Percentiles rank a stretch among this genome's conserved stretches.
Conservation (phyloP, 139 green algal genomes). For the Picochlorum costavermella region DNA sequence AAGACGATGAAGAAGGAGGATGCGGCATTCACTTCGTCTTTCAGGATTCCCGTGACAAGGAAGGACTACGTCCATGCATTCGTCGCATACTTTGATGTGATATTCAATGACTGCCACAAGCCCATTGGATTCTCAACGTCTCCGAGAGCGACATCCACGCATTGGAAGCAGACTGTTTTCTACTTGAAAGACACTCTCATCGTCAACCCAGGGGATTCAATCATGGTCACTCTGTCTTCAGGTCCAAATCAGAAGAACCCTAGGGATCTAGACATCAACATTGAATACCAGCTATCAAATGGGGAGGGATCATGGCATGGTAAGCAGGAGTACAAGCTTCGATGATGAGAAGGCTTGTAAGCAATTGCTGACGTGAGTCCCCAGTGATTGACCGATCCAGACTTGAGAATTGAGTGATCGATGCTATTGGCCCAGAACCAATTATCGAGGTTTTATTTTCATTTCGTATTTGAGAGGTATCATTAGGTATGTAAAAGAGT, state of each 20-base stretch:
- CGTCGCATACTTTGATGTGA: constrained; percentile 84
- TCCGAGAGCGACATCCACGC: constrained; percentile 35
- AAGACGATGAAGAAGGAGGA: constrained; percentile 66
- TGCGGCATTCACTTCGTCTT: constrained; percentile 53
- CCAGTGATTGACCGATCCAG: not conserved
- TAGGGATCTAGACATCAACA: constrained; percentile 76
- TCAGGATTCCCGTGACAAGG: constrained; percentile 46
- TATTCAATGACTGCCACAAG: constrained; percentile 80
- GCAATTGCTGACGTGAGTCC: not conserved
- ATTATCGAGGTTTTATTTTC: too few species aligned
- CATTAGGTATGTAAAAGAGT: too few species aligned
- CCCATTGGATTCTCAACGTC: constrained; percentile 52
- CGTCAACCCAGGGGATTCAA: constrained; percentile 40
- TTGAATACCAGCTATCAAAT: constrained; percentile 66
- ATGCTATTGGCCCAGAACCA: not conserved
- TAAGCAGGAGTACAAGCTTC: constrained; percentile 65
- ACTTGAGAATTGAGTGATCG: not conserved
- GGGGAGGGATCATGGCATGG: constrained; percentile 39
- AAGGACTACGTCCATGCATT: constrained; percentile 92
- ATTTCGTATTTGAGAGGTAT: too few species aligned
- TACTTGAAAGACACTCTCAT: constrained; percentile 80
- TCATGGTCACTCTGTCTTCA: constrained; percentile 44
- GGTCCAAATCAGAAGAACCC: constrained; percentile 73
- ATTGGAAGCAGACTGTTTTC: constrained; percentile 94
- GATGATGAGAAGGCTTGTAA: constrained; percentile 53